phyloP scores from a whole-genome alignment of 306 rosid genomes.

The Fragaria iinumae region DNA sequence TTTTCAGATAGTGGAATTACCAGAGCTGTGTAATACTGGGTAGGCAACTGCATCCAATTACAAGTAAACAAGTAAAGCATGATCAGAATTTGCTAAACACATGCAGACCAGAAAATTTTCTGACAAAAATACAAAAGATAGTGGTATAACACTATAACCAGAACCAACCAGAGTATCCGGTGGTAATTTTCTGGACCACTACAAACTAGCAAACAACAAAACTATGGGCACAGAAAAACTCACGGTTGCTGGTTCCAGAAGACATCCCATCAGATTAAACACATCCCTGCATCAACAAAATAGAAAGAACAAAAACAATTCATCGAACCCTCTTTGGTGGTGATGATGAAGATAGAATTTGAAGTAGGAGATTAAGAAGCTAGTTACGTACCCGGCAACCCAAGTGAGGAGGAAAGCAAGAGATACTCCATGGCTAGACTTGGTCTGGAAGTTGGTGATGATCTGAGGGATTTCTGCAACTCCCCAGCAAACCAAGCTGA shows the following conservation, averaged over 20 bases:
- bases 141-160: not conserved
- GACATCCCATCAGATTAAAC: slow-evolving; percentile 78
- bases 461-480: slow-evolving; percentile 93
- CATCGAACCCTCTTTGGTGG: too few species aligned
- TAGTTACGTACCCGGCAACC: slow-evolving; percentile 69
- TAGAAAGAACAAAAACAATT: not conserved
- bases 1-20: slow-evolving; percentile 35
- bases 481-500: slow-evolving; percentile 75
- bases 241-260: slow-evolving; percentile 94
- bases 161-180: slow-evolving; percentile 21
- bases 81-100: not conserved
- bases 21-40: slow-evolving; percentile 94
- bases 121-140: not conserved
- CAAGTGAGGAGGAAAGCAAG: slow-evolving; percentile 84
- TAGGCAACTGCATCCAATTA: slow-evolving; percentile 64
- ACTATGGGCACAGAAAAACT: slow-evolving; percentile 13
- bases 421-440: slow-evolving; percentile 91
- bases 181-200: slow-evolving; percentile 35
- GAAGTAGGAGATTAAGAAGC: not conserved
- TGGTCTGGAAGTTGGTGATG: slow-evolving; percentile 72
- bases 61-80: not conserved
- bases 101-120: not conserved
- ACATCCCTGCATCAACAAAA: slow-evolving; percentile 50
- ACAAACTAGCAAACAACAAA: slow-evolving; percentile 13
- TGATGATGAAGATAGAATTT: not conserved